A percentile compares a stretch with the other conserved stretches of the same genome.
Evolutionary conservation across 257 asterid species (phyloP).

Genomic region (Lycium barbarum): DNA sequence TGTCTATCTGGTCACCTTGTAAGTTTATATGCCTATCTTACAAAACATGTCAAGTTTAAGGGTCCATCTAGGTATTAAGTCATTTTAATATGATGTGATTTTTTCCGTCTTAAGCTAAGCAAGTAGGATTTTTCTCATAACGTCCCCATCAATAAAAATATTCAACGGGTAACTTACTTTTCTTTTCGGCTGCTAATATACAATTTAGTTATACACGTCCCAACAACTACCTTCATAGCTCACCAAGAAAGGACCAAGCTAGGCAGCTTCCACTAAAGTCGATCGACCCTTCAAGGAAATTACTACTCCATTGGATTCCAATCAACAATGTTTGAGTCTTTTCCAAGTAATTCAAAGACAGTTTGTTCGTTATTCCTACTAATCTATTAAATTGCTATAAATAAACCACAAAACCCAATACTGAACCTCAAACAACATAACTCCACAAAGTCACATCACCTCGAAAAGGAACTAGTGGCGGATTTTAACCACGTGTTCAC

Average conservation of each 20-base stretch:
- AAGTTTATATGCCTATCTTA: too few relatives aligned
- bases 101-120: too few relatives aligned
- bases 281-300: neutral
- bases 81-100: too few relatives aligned
- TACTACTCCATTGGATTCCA: neutral
- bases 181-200: neutral
- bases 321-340: neutral
- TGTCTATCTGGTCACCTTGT: too few relatives aligned
- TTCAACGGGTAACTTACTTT: neutral
- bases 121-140: too few relatives aligned
- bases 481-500: too few relatives aligned
- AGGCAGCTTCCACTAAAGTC: neutral
- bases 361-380: neutral
- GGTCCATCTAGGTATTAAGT: too few relatives aligned
- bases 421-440: neutral
- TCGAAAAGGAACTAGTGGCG: too few relatives aligned
- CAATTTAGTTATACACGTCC: too few relatives aligned
- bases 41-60: too few relatives aligned
- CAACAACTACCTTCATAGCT: neutral
- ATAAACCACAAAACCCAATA: neutral
- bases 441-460: too few relatives aligned
- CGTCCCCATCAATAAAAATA: too few relatives aligned
- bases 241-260: neutral
- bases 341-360: neutral
- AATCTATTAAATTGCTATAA: neutral